A percentile compares a stretch with the other conserved stretches of the same genome.
These are phyloP conservation scores for Tylopilus subfusipes DNA, from an alignment of 768 basidiomycete species.

Conservation along the genomic window DNA sequence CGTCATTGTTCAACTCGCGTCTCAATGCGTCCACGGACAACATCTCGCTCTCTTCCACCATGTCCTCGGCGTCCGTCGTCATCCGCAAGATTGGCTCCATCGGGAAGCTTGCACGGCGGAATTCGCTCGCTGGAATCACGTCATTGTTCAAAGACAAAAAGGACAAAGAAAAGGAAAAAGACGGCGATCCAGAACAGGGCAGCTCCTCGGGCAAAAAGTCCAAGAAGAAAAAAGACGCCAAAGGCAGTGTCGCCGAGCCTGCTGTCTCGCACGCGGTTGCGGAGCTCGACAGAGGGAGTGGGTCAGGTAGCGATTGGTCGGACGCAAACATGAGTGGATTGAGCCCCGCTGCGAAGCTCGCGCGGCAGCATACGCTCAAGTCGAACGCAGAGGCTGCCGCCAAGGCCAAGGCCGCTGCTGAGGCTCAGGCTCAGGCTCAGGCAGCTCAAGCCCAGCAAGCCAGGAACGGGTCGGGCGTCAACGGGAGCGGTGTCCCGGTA, in stretches of 20 bases:
- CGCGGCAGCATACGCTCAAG: constrained; percentile 87
- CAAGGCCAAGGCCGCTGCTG: constrained; percentile 35
- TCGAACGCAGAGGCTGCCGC: constrained; percentile 58
- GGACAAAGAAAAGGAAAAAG: constrained; percentile 34
- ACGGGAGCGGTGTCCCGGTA: constrained; percentile 37
- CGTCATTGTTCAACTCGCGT: constrained; percentile 82
- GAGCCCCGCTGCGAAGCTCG: constrained; percentile 87
- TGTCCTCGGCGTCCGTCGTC: constrained; percentile 93
- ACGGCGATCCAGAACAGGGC: constrained; percentile 33
- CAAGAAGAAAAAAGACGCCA: constrained; percentile 52
- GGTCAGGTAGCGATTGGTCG: constrained; percentile 50
- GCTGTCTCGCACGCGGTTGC: constrained; percentile 79
- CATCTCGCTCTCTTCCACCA: constrained; percentile 92
- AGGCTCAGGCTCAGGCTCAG: constrained; percentile 24
- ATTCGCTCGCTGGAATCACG: constrained; percentile 87
- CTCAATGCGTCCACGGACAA: constrained; percentile 90
- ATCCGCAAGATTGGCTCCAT: constrained; percentile 92
- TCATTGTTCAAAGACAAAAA: constrained; percentile 91
- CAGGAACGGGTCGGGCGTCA: constrained; percentile 17
- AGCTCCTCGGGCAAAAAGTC: constrained; percentile 41
- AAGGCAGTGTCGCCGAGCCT: constrained; percentile 63
- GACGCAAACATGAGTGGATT: constrained; percentile 63
- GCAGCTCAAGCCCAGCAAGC: constrained; percentile 24
- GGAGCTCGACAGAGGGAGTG: constrained; percentile 66
- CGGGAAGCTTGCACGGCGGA: constrained; percentile 83